Conservation (phyloP, 805 yeast species). For the Saccharomycopsis olivae region DNA sequence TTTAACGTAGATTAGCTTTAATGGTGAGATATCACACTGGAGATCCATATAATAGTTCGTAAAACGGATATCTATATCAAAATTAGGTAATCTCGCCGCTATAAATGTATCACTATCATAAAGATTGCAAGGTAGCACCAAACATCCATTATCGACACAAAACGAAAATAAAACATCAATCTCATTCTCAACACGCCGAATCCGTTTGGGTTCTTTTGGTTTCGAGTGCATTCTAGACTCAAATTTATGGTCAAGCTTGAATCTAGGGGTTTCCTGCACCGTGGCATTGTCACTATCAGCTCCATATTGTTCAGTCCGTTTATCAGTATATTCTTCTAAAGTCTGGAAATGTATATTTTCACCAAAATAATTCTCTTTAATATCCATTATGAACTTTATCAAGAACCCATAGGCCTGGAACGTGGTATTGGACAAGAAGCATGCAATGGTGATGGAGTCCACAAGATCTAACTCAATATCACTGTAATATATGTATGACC, state of each 20-base stretch:
- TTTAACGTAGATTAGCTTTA: constrained; percentile 27
- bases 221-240: constrained; percentile 1
- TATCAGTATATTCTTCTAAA: constrained; percentile 61
- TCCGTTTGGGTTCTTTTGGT: constrained; percentile 21
- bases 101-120: constrained; percentile 56
- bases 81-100: constrained; percentile 48
- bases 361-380: constrained; percentile 87
- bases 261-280: constrained; percentile 6
- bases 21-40: constrained; percentile 61
- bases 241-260: constrained; percentile 2
- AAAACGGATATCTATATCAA: constrained; percentile 76
- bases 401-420: constrained; percentile 72
- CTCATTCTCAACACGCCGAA: constrained; percentile 52
- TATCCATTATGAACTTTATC: constrained; percentile 59
- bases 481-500: constrained; percentile 54
- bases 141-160: constrained; percentile 56
- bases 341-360: constrained; percentile 76
- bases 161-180: constrained; percentile 67
- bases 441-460: constrained; percentile 57
- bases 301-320: constrained; percentile 7
- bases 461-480: constrained; percentile 53
- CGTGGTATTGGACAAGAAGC: constrained; percentile 56
- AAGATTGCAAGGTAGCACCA: constrained; percentile 62
- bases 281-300: constrained; percentile 6
- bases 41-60: constrained; percentile 91